Conservation (phyloP, 768 basidiomycete genomes). For the Scleroderma bovista region DNA sequence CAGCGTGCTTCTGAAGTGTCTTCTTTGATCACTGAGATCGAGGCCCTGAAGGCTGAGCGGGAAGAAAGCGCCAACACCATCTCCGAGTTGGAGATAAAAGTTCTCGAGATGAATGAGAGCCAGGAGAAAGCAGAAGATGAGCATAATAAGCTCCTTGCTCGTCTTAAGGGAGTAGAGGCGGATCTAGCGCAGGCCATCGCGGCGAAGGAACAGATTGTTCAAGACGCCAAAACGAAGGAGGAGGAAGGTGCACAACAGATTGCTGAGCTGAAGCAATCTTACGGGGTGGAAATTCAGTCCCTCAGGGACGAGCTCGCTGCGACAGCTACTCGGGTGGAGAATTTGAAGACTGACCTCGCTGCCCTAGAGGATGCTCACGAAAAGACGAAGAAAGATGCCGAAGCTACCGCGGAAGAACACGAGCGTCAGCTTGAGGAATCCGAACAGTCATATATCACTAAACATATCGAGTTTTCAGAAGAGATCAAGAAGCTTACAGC, state of each 20-base stretch:
- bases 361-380: conserved; percentile 43
- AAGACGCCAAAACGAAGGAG: conserved; percentile 45
- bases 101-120: conserved; percentile 69
- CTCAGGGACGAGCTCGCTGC: conserved; percentile 40
- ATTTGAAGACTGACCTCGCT: conserved; percentile 43
- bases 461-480: conserved; percentile 47
- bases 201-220: conserved; percentile 43
- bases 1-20: conserved; percentile 38
- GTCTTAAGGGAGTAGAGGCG: conserved; percentile 47
- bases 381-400: conserved; percentile 39
- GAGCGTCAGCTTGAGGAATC: conserved; percentile 45
- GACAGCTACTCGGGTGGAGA: conserved; percentile 39
- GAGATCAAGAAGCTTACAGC: conserved; percentile 50
- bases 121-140: conserved; percentile 62
- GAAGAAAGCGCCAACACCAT: conserved; percentile 67
- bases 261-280: conserved; percentile 37
- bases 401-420: conserved; percentile 44
- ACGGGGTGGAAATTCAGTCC: conserved; percentile 42
- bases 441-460: conserved; percentile 43
- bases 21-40: conserved; percentile 44
- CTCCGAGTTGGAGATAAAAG: conserved; percentile 77
- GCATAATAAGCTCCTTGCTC: conserved; percentile 39
- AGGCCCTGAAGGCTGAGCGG: conserved; percentile 53
- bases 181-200: conserved; percentile 46
- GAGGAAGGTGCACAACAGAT: conserved; percentile 36